Base-by-base conservation (phyloP, 176 grass and related monocot species). In the Aegilops sharonensis region DNA sequence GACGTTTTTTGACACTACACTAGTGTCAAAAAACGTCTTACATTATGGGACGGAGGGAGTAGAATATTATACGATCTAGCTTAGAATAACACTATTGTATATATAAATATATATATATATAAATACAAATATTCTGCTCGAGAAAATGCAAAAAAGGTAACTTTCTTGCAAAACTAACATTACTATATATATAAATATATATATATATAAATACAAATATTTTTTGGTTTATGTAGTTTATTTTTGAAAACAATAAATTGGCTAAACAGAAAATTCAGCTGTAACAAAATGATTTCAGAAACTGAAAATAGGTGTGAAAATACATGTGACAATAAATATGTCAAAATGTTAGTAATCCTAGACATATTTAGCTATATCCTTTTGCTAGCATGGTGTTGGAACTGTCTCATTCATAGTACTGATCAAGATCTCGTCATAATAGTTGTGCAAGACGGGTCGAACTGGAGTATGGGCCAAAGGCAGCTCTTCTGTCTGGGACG, bases 381-480 rank as follows among this genome's bases (percentile, higher is more conserved):
- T 72, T 52, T 50, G 32, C 40, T 43, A 39, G 37, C 37, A 37
- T 37, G 7, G 36, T 37, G 36, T 47, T 52, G 48, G 14, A 13
- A 14, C 48, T 52, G 11, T 40, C 4, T 71, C 35, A 21, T 40
- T 71, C 9, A 95, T 36, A 54, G 48, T 78, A 70, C 35, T 71
- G 35, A 71, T 71, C 20, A 71, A 71, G 18, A 71, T 21, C 68
- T 40, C n/a, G 9, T 71, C 68, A 40, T 71, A 86, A 25, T 79
- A 98, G 95, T 98, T 82, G 84, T 88, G 10, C 90, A 98, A 88
- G 93, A 94, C 18, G 93, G 96, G 4, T 98, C 90, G 1, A 98
- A 98, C 47, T 98, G 96, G 96, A 98, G 96, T 88, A 98, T 98
- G 96, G 96, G 96, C 18, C 93, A 98, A 90, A 92, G 96, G 62